Evolutionary conservation across 441 rosid species (phyloP), one percentile per base, ranked within the genome.

Genomic region (Pelargonium citronellum): DNA sequence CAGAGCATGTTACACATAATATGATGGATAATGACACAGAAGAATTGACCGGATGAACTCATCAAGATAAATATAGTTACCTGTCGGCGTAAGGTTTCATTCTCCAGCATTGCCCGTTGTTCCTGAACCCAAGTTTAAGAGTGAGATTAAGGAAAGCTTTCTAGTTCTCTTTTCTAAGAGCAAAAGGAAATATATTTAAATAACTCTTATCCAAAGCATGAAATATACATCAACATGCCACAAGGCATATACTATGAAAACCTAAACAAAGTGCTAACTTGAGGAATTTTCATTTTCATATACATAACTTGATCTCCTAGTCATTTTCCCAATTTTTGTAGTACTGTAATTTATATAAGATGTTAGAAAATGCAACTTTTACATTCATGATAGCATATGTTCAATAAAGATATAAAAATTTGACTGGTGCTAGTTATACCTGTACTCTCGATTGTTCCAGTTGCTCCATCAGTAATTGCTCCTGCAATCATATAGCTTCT

Each of bases 31-130:
- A 49, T 0, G 55, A 49, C 16, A 49, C 6, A 49, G 55, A 49
- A 49, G 55, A 49, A 57, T 19, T 3, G 61, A 15, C 5, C 8
- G 16, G 22, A 6, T 16, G 17, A 15, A 5, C 16, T n/a, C 57
- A 27, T 63, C 41, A 43, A 51, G 24, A 39, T n/a, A 67, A 51
- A 41, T 55, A 15, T 47, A 69, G 58, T 1, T 68, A 79, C 98
- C 91, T 91, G 97, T 87, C 87, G 85, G 67, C 91, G 96, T 71
- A 93, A 80, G 77, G 95, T 84, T 86, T 85, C 92, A 68, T 93
- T 93, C 87, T 93, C 98, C 80, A 89, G 83, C 86, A 83, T 79
- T 27, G 95, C 91, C 58, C 82, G 76, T 64, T 89, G 91, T 81
- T 91, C 95, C 98, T 91, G 88, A 37, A 73, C 79, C 67, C 49